Base-by-base conservation (phyloP, 805 yeast genomes). In the Yarrowia deformans region DNA sequence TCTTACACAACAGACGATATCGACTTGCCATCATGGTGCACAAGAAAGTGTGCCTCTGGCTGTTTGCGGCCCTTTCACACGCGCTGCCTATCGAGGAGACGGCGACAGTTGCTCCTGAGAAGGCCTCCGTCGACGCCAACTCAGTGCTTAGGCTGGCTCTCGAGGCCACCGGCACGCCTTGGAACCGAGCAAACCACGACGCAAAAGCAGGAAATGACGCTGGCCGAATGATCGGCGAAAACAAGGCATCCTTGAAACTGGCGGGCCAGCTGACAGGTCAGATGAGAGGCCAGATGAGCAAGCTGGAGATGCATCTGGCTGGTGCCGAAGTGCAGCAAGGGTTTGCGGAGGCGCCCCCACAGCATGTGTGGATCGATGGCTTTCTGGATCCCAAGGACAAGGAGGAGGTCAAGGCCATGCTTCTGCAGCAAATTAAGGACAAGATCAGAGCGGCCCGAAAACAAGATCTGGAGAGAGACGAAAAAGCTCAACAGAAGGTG, bases 261-360 rank as follows among this genome's bases (percentile, higher is more conserved):
- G 60, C 60, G 19, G 60, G 60, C 18, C 60, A 39, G 39, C 34
- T 54, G 35, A 54, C 60, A 9, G 23, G 39, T 16, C 45, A 19
- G 13, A 37, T 54, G 60, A 34, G 45, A 13, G 60, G 45, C 45
- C 35, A 54, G n/a, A 12, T 56, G 49, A 56, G 63, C 48, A 56
- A 56, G 52, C 13, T 60, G 19, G 54, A 45, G 23, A 60, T 60
- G 67, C 67, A 60, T n/a, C 18, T 60, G 67, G 32, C 67, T 14
- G 67, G 67, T 8, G 67, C 67, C 3, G 54, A 23, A 19, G 54
- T 45, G 2, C 67, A 60, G 32, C 54, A 8, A 9, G 67, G 54
- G 4, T 45, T 43, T 35, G 67, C 40, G 19, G 50, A 35, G 10
- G 3, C 52, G 3, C 67, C 50, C 12, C 67, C 67, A 1, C 23